Conservation (phyloP, 306 rosid species). For the Malus sylvestris region DNA sequence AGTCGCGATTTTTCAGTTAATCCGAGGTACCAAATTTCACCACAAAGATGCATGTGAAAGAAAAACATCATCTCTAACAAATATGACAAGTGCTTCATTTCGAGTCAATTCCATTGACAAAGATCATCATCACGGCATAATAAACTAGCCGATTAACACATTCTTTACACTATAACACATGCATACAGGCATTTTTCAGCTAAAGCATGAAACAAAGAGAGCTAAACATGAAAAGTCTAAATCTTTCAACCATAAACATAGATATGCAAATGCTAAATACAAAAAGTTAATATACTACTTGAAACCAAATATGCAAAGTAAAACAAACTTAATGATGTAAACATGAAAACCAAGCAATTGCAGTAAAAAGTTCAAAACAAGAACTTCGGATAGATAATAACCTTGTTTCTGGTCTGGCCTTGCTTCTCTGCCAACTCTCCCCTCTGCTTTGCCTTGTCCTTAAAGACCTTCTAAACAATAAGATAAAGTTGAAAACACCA, state of each 20-base stretch:
- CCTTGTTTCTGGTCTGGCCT: conserved; percentile 72
- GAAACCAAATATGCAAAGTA: neutral
- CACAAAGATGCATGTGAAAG: neutral
- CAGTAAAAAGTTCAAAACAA: no score
- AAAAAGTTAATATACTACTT: neutral
- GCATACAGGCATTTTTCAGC: neutral
- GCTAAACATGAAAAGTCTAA: neutral
- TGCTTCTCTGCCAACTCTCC: no score
- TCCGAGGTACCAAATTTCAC: neutral
- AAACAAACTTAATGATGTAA: neutral
- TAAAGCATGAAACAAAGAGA: neutral
- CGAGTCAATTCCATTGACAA: neutral
- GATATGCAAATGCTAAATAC: neutral
- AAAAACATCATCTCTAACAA: neutral
- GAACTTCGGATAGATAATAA: conserved; percentile 11
- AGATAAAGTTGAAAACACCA: conserved; percentile 12
- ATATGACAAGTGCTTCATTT: neutral
- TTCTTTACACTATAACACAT: neutral
- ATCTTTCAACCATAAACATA: neutral
- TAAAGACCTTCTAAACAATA: conserved; percentile 1
- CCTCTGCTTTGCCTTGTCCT: neutral
- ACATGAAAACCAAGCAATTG: no score
- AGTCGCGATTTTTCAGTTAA: neutral
- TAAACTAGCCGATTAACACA: neutral
- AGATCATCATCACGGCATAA: neutral